Evolutionary conservation across 1,284 basidiomycete genomes (phyloP).

Genomic region (Rhodotorula sp.): DNA sequence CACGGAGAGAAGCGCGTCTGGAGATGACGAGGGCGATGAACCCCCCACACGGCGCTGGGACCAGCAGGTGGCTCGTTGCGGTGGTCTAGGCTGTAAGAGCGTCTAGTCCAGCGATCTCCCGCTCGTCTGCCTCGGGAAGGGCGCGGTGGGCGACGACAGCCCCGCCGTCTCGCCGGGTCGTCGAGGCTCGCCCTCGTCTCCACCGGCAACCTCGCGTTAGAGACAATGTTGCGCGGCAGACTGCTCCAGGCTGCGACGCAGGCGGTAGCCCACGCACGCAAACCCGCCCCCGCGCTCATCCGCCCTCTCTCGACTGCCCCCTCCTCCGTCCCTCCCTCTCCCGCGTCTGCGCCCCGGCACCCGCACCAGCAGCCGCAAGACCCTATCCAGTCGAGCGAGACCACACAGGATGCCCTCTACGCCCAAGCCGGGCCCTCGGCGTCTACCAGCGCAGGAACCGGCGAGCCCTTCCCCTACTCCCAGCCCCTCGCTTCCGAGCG

Average conservation of each 20-base stretch:
- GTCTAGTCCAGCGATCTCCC: too few relatives aligned
- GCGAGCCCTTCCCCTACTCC: slow-evolving; percentile 2
- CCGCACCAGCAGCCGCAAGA: not conserved
- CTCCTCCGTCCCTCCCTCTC: not conserved
- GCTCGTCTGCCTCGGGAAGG: too few relatives aligned
- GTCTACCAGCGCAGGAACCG: not conserved
- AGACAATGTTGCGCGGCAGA: not conserved
- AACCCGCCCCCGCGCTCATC: not conserved
- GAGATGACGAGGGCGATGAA: too few relatives aligned
- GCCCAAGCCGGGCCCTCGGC: not conserved
- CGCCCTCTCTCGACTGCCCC: not conserved
- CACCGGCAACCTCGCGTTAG: not conserved
- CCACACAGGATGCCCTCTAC: slow-evolving; percentile 9
- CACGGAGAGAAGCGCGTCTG: too few relatives aligned
- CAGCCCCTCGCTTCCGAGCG: slow-evolving; percentile 3
- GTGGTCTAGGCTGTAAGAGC: too few relatives aligned
- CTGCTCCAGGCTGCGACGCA: not conserved
- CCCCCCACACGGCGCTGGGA: too few relatives aligned
- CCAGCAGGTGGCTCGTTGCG: too few relatives aligned
- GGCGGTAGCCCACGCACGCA: not conserved
- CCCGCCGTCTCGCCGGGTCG: too few relatives aligned
- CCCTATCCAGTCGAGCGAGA: not conserved
- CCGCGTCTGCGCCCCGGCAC: not conserved
- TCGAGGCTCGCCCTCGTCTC: not conserved
- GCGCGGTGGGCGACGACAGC: too few relatives aligned